Conservation (phyloP, 2,329 filamentous ascomycete species). For the Sclerotinia trifoliorum region DNA sequence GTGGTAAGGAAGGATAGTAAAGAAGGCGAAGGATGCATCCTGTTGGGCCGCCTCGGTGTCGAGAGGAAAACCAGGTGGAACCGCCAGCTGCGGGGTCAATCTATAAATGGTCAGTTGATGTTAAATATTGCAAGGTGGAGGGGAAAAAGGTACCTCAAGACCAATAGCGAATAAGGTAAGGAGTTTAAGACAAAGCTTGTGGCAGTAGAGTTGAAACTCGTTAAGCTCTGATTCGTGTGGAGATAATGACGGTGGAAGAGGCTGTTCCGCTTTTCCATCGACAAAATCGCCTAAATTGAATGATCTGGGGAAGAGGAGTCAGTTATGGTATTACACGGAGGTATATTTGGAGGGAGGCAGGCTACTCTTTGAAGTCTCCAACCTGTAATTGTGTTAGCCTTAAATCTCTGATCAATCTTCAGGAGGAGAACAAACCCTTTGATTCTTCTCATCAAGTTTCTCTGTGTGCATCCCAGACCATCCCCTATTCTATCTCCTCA, state of each 20-base stretch:
- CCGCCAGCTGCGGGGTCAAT: constrained; percentile 34
- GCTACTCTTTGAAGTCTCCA: constrained; percentile 84
- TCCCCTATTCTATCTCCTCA: constrained; percentile 66
- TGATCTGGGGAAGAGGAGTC: constrained; percentile 54
- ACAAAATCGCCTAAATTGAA: constrained; percentile 88
- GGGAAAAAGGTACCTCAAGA: constrained; percentile 53
- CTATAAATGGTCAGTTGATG: constrained; percentile 21
- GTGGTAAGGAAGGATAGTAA: constrained; percentile 60
- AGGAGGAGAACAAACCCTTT: constrained; percentile 55
- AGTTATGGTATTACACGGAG: constrained; percentile 5
- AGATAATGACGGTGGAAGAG: constrained; percentile 65
- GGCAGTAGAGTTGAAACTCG: constrained; percentile 69
- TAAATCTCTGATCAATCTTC: constrained; percentile 28
- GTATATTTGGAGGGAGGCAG: constrained; percentile 32
- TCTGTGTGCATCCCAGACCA: constrained; percentile 89
- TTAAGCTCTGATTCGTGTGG: constrained; percentile 60
- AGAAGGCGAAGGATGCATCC: constrained; percentile 60
- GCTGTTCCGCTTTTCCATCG: constrained; percentile 67
- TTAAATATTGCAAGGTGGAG: not conserved
- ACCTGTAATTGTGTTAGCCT: constrained; percentile 47
- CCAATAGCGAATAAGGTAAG: constrained; percentile 77
- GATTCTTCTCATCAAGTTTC: constrained; percentile 78
- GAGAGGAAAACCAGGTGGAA: constrained; percentile 51
- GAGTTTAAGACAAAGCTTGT: constrained; percentile 68
- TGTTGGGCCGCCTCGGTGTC: constrained; percentile 56